Evolutionary conservation across 768 basidiomycete genomes (phyloP).

Genomic region (Myochromella boudieri): DNA sequence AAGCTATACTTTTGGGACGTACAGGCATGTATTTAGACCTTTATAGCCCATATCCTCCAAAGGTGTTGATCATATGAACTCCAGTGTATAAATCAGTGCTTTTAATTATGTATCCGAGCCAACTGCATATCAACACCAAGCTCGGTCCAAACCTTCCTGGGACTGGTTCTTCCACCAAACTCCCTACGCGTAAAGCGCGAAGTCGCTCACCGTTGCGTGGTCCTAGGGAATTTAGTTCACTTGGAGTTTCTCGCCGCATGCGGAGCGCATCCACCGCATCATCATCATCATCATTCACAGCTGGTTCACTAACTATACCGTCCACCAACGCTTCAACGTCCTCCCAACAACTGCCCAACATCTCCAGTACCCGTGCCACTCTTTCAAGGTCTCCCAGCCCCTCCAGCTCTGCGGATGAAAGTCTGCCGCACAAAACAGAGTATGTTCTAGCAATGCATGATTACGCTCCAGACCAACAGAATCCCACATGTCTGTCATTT

Average conservation of each 20-base stretch:
- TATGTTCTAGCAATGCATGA: conserved; percentile 94
- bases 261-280: conserved; percentile 59
- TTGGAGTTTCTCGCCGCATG: conserved; percentile 30
- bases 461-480: conserved; percentile 70
- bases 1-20: conserved; percentile 8
- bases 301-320: conserved; percentile 50
- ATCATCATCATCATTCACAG: conserved; percentile 49
- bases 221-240: conserved; percentile 30
- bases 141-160: conserved; percentile 28
- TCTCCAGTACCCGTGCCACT: conserved; percentile 18
- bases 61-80: neutral
- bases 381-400: conserved; percentile 41
- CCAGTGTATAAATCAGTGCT: conserved; percentile 11
- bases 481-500: conserved; percentile 84
- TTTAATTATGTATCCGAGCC: conserved; percentile 40
- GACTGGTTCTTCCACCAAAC: conserved; percentile 28
- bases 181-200: conserved; percentile 24
- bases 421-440: conserved; percentile 51
- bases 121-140: conserved; percentile 51
- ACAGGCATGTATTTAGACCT: conserved; percentile 4
- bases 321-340: conserved; percentile 57
- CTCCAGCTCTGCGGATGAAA: conserved; percentile 42
- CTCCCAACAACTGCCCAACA: conserved; percentile 42
- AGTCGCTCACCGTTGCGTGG: conserved; percentile 30
- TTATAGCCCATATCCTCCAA: neutral